Conservation (phyloP, 2,329 filamentous ascomycete species). For the Ascosphaera pollenicola region DNA sequence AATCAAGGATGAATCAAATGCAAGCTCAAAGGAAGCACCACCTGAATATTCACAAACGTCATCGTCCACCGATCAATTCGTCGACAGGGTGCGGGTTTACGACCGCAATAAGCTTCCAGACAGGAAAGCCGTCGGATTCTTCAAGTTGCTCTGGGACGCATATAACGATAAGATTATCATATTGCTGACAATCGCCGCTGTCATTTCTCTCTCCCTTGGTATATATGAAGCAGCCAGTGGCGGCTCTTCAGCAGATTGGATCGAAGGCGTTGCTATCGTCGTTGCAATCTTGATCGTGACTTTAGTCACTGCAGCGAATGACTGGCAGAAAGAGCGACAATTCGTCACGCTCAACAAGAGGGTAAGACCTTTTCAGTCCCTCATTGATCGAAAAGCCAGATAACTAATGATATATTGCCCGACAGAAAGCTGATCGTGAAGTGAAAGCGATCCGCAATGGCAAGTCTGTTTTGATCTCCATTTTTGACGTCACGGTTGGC, state of each 20-base stretch:
- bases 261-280: constrained; percentile 45
- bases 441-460: constrained; percentile 47
- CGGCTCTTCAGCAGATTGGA: constrained; percentile 34
- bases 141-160: constrained; percentile 53
- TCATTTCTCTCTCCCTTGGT: constrained; percentile 52
- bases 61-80: constrained; percentile 21
- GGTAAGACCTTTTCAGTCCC: constrained; percentile 8
- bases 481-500: constrained; percentile 45
- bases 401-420: too few species aligned
- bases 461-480: constrained; percentile 38
- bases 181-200: constrained; percentile 45
- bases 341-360: constrained; percentile 38
- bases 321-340: constrained; percentile 46
- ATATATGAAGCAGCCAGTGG: constrained; percentile 47
- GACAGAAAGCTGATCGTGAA: constrained; percentile 38
- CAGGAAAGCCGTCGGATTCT: constrained; percentile 45
- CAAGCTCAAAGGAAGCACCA: constrained; percentile 1
- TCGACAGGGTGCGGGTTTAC: constrained; percentile 47
- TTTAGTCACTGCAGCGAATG: constrained; percentile 38
- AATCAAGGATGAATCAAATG: constrained; percentile 4
- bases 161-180: constrained; percentile 67
- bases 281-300: constrained; percentile 44
- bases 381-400: too few species aligned
- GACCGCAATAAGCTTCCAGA: constrained; percentile 46
- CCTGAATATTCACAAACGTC: constrained; percentile 6